These are phyloP conservation scores for Saitozyma podzolica DNA, from an alignment of 768 basidiomycete genomes.

Conservation along the genomic window DNA sequence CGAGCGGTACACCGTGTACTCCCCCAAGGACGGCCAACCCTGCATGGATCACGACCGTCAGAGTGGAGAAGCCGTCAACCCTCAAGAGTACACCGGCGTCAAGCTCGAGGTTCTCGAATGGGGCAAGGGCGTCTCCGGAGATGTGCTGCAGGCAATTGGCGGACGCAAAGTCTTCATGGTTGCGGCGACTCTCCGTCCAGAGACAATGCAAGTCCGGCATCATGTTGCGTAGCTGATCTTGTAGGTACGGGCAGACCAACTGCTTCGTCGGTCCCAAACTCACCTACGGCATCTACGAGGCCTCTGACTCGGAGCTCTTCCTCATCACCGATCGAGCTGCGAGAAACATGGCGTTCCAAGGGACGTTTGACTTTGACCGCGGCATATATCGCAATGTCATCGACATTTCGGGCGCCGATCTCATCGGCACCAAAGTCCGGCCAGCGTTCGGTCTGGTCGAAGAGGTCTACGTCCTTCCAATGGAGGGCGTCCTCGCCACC, in stretches of 20 bases:
- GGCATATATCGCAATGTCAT: constrained; percentile 72
- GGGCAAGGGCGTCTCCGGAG: constrained; percentile 67
- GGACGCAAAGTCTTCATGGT: constrained; percentile 84
- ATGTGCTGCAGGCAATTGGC: constrained; percentile 68
- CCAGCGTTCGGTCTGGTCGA: constrained; percentile 80
- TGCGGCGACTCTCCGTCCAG: constrained; percentile 93
- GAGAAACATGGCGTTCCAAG: constrained; percentile 98
- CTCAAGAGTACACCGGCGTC: constrained; percentile 90
- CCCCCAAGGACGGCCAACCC: constrained; percentile 96
- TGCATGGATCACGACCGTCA: constrained; percentile 99
- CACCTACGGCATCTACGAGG: constrained; percentile 89
- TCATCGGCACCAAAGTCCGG: constrained; percentile 85
- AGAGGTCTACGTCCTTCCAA: constrained; percentile 94
- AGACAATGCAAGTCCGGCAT: constrained; percentile 76
- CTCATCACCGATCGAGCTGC: constrained; percentile 85
- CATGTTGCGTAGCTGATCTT: constrained; percentile 6
- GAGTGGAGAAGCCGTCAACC: constrained; percentile 90
- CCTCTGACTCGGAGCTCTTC: constrained; percentile 69
- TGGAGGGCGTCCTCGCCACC: constrained; percentile 95
- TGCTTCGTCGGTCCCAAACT: constrained; percentile 89
- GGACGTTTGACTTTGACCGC: constrained; percentile 65
- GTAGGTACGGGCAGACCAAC: constrained; percentile 95
- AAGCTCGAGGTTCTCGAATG: constrained; percentile 92
- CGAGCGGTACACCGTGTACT: constrained; percentile 96
- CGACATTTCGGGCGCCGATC: constrained; percentile 73